Evolutionary conservation across 208 protist species (phyloP).

Genomic region (Trypanosoma theileri): DNA sequence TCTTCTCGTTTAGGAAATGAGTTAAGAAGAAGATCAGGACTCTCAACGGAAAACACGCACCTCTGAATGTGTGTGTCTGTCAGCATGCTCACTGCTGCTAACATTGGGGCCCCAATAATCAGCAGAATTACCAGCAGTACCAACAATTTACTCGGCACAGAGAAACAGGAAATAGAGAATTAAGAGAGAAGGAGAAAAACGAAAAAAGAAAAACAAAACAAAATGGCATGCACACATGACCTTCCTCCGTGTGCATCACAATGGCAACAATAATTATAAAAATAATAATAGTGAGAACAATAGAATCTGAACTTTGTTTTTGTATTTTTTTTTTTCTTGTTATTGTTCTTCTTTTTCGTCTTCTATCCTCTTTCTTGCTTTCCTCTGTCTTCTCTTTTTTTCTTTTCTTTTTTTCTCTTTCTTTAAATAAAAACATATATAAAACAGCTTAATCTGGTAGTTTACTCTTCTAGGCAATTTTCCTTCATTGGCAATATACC

Average conservation of each 20-base stretch:
- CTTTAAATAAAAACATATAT: background rate
- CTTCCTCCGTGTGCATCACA: no score
- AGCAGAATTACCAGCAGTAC: background rate
- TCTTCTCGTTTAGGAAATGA: no score
- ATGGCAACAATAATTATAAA: background rate
- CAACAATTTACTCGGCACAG: constrained; percentile 18
- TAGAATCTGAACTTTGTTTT: background rate
- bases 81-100: background rate
- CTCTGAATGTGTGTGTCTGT: background rate
- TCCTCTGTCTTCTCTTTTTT: background rate
- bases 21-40: no score
- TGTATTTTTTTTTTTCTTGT: constrained; percentile 1
- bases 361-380: background rate
- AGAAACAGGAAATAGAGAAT: constrained; percentile 2
- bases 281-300: background rate
- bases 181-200: constrained; percentile 2
- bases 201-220: background rate
- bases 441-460: background rate
- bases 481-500: background rate
- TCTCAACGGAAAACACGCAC: no score
- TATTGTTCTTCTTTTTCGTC: background rate
- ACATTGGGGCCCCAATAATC: background rate
- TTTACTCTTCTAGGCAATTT: background rate
- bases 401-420: constrained; percentile 1
- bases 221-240: no score